Percentiles rank a stretch among this genome's conserved stretches.
These are phyloP conservation scores for Pichia sp. DNA, from an alignment of 1,139 yeast species.

Conservation along the genomic window DNA sequence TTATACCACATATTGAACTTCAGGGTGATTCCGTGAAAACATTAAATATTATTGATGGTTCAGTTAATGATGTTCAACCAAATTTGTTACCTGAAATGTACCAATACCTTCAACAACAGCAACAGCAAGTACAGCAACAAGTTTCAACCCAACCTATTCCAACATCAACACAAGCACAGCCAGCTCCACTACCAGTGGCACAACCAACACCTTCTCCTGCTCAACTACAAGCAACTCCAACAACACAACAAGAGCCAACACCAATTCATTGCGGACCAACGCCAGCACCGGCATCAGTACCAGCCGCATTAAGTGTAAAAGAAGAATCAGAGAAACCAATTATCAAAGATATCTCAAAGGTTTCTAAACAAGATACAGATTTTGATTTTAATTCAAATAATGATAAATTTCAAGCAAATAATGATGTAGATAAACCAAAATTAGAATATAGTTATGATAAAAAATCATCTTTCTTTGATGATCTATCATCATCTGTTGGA, in stretches of 20 bases:
- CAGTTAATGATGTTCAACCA: constrained; percentile 48
- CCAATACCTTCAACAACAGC: constrained; percentile 2
- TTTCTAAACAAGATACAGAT: constrained; percentile 31
- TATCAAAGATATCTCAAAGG: neutral
- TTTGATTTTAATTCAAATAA: constrained; percentile 66
- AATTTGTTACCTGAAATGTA: constrained; percentile 18
- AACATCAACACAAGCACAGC: neutral
- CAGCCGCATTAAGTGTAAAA: neutral
- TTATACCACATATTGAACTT: constrained; percentile 76
- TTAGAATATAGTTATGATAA: constrained; percentile 43
- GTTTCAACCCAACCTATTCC: neutral
- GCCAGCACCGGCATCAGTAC: neutral
- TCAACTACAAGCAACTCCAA: neutral
- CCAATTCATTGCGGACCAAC: no score
- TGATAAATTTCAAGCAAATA: constrained; percentile 43
- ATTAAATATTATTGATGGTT: constrained; percentile 70
- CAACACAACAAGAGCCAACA: neutral
- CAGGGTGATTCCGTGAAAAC: constrained; percentile 93
- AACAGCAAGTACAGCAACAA: constrained; percentile 2
- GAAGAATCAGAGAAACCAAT: neutral
- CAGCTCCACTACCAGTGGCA: neutral
- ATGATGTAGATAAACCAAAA: constrained; percentile 31
- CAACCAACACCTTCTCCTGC: neutral
- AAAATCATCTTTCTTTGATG: constrained; percentile 74
- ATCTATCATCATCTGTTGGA: constrained; percentile 54